Base-by-base conservation (phyloP, 2,329 filamentous ascomycete genomes). In the Mycocentrospora acerina region DNA sequence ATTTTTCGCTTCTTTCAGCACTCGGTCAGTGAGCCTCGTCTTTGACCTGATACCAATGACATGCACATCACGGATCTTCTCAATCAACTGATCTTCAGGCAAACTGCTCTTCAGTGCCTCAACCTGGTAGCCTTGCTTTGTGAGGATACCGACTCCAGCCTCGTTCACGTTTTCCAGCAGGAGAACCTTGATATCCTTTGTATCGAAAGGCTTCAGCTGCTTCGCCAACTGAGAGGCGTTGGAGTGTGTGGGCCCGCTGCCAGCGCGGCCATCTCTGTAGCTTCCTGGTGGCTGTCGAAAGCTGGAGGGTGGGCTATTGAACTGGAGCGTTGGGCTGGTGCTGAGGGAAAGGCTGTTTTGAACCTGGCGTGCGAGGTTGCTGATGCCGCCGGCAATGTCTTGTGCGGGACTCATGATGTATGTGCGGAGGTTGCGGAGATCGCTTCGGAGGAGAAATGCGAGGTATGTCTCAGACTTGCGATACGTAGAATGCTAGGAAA, bases 21-120 rank as follows among this genome's bases (percentile, higher is more conserved):
- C 88, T 60, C 83, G 85, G 48, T 86, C 84, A 7, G 83, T 91
- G 64, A 98, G 80, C 74, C 93, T 95, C 24, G 93, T 98, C 77
- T 98, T 98, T 43, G 91, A 97, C 51, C 93, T 88, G 59, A 98
- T 97, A 52, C 93, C 93, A 65, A 98, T 93, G 60, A 97, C 93
- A 64, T 98, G 93, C 18, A 96, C 88, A 66, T 96, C 87, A 46
- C 89, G 95, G 64, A 98, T 98, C 79, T 95, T 98, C 74, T 95
- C 85, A 66, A 98, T 95, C 58, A 98, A 80, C 72, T 97, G 79
- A 56, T 93, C 89, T 67, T 98, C 93, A 0, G 89, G 85, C 40
- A 98, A 74, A 24, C 90, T 95, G 49, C 82, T 84, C 76, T 96
- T 98, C 51, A 91, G 73, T 33, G 83, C 81, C 71, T 98, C 93